These are phyloP conservation scores for Mortierella sp. DNA, from an alignment of 371 early-diverging fungal genomes.

Conservation along the genomic window DNA sequence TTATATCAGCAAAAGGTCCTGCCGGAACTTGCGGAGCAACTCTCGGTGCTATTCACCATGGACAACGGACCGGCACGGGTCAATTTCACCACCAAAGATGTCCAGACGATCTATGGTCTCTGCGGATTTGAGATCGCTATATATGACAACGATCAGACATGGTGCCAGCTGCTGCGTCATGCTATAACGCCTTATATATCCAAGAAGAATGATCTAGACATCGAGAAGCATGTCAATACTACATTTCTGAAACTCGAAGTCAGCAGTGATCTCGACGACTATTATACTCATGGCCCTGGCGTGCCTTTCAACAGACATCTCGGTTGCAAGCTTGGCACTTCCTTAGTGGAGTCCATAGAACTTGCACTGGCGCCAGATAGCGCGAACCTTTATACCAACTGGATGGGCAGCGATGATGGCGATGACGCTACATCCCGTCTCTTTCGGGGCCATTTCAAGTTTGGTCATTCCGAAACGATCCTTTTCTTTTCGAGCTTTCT, in stretches of 20 bases:
- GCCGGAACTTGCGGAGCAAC: slow-evolving; percentile 14
- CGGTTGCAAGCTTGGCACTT: slow-evolving; percentile 26
- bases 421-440: slow-evolving; percentile 2
- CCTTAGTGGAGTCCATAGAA: slow-evolving; percentile 24
- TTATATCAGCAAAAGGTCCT: slow-evolving; percentile 13
- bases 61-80: not conserved
- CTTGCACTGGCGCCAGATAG: slow-evolving; percentile 5
- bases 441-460: slow-evolving; percentile 36
- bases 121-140: slow-evolving; percentile 41
- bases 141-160: slow-evolving; percentile 35
- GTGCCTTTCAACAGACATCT: slow-evolving; percentile 46
- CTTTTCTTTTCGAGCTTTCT: slow-evolving; percentile 42
- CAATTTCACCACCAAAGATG: slow-evolving; percentile 38
- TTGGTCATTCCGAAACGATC: slow-evolving; percentile 50
- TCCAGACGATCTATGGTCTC: slow-evolving; percentile 19
- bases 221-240: not conserved
- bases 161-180: slow-evolving; percentile 29
- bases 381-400: not conserved
- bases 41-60: not conserved
- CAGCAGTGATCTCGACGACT: slow-evolving; percentile 32
- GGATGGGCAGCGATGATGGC: slow-evolving; percentile 11
- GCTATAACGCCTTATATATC: not conserved
- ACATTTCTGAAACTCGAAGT: slow-evolving; percentile 31
- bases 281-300: slow-evolving; percentile 37
- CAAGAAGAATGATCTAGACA: not conserved